These are phyloP conservation scores for Colletotrichum liaoningense DNA, from an alignment of 2,329 filamentous ascomycete species.

Conservation along the genomic window DNA sequence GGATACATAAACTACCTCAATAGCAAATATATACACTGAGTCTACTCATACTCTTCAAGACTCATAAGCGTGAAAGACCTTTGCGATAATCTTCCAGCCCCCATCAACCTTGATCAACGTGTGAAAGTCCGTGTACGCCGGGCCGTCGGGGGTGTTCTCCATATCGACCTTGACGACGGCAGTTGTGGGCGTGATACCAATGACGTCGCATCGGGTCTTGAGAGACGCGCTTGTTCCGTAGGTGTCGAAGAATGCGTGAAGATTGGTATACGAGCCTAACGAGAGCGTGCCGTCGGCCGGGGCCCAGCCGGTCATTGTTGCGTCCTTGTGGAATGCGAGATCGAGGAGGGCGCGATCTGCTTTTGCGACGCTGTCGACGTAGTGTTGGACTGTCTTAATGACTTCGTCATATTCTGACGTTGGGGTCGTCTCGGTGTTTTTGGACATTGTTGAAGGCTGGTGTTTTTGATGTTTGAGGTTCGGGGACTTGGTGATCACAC, in stretches of 20 bases:
- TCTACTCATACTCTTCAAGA: rapidly evolving
- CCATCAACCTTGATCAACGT: conserved; percentile 36
- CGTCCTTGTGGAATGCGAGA: background rate
- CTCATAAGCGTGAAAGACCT: conserved; percentile 37
- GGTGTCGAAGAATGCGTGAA: background rate
- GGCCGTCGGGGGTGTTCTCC: conserved; percentile 25
- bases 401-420: background rate
- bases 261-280: background rate
- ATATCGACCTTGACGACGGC: conserved; percentile 36
- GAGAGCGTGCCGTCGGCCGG: background rate
- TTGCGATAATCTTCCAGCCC: conserved; percentile 32
- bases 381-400: background rate
- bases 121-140: conserved; percentile 33
- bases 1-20: background rate
- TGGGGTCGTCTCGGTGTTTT: background rate
- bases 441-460: background rate
- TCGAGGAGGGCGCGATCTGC: background rate
- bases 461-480: background rate
- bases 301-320: background rate
- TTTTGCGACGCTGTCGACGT: background rate
- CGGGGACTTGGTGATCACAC: background rate
- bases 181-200: conserved; percentile 36
- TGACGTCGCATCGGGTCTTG: conserved; percentile 32
- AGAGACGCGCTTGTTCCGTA: background rate
- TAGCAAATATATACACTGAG: background rate